These are phyloP conservation scores for Pseudogymnoascus sp. DNA, from an alignment of 2,329 filamentous ascomycete genomes.

Conservation along the genomic window DNA sequence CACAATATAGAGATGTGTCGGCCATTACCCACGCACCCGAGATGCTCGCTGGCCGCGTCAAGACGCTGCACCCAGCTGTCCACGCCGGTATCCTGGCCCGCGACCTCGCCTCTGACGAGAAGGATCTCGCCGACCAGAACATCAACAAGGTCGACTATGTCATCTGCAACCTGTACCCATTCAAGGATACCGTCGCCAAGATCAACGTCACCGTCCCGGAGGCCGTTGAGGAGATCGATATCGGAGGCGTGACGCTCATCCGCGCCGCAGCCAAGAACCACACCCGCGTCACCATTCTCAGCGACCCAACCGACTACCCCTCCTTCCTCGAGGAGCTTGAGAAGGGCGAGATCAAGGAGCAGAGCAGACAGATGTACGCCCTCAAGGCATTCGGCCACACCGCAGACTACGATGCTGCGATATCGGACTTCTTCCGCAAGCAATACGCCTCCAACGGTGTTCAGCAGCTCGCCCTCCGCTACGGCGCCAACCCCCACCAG, in stretches of 20 bases:
- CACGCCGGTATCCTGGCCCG: conserved; percentile 86
- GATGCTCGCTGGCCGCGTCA: conserved; percentile 87
- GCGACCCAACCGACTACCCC: conserved; percentile 86
- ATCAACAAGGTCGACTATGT: conserved; percentile 94
- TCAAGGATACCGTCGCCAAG: conserved; percentile 97
- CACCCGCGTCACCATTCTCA: conserved; percentile 87
- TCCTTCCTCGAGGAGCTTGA: conserved; percentile 89
- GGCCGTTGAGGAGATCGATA: conserved; percentile 98
- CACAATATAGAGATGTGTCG: conserved; percentile 72
- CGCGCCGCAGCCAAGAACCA: conserved; percentile 98
- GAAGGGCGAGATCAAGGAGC: conserved; percentile 76
- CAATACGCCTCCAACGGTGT: conserved; percentile 82
- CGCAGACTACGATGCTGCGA: conserved; percentile 90
- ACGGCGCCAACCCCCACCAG: conserved; percentile 96
- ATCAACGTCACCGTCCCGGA: conserved; percentile 94
- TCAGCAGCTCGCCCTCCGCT: conserved; percentile 80
- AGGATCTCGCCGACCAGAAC: conserved; percentile 90
- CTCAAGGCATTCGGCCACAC: conserved; percentile 99
- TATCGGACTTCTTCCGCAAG: conserved; percentile 95
- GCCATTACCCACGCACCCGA: conserved; percentile 95
- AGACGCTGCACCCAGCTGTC: conserved; percentile 94
- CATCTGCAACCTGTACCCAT: conserved; percentile 97
- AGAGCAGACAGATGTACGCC: conserved; percentile 80
- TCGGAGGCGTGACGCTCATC: conserved; percentile 93
- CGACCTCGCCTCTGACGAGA: conserved; percentile 90